These are phyloP conservation scores for Neofusicoccum parvum DNA, from an alignment of 2,329 filamentous ascomycete species.

Conservation along the genomic window DNA sequence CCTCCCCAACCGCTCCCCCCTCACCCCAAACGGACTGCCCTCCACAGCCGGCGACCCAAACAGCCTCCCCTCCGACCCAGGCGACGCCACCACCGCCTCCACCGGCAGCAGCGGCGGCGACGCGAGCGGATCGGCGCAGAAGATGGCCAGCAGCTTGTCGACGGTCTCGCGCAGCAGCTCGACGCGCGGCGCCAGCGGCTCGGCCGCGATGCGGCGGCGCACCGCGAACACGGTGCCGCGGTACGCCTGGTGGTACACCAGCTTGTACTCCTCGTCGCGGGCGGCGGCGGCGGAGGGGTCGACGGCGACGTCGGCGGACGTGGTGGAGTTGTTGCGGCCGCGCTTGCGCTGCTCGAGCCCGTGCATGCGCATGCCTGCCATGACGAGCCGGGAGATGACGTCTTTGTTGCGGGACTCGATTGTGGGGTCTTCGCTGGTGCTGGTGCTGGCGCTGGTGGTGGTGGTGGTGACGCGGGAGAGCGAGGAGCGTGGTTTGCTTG, in stretches of 20 bases:
- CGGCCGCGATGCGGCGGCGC: conserved; percentile 42
- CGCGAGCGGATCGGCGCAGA: conserved; percentile 46
- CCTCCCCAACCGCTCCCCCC: neutral
- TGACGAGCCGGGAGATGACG: conserved; percentile 51
- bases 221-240: conserved; percentile 53
- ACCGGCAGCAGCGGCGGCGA: neutral
- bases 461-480: conserved; percentile 39
- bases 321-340: conserved; percentile 4
- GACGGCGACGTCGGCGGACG: neutral
- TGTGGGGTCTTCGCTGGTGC: conserved; percentile 32
- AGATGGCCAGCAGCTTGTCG: conserved; percentile 49
- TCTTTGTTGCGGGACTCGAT: conserved; percentile 51
- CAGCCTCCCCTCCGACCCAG: neutral
- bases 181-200: conserved; percentile 42
- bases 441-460: conserved; percentile 7
- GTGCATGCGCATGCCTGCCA: conserved; percentile 57
- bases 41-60: neutral
- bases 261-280: conserved; percentile 55
- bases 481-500: conserved; percentile 28
- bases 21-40: neutral
- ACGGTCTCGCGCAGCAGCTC: conserved; percentile 51
- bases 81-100: neutral
- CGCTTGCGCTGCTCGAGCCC: conserved; percentile 49
- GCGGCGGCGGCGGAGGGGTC: conserved; percentile 31
- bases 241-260: conserved; percentile 55